A percentile compares a stretch with the other conserved stretches of the same genome.
Evolutionary conservation across 2,329 filamentous ascomycete species (phyloP).

Genomic region (Ceratocystis albifundus): DNA sequence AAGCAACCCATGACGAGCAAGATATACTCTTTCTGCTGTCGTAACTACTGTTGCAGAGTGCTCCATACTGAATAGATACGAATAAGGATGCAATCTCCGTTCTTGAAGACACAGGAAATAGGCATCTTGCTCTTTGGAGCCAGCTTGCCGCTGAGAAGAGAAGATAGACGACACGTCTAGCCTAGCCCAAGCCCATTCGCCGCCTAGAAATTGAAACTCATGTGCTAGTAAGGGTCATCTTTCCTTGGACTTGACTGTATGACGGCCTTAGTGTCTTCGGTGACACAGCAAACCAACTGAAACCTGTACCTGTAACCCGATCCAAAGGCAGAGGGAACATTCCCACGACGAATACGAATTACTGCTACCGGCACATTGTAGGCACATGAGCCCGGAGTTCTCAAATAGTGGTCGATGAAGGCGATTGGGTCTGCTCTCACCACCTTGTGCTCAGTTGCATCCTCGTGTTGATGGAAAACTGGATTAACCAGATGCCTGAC

Average conservation of each 20-base stretch:
- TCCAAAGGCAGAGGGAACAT: neutral
- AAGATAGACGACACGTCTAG: neutral
- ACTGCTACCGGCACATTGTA: neutral
- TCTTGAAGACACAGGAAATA: neutral
- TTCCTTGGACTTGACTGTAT: neutral
- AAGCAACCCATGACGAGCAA: too few species aligned
- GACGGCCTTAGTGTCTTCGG: neutral
- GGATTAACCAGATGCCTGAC: neutral
- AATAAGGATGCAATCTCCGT: neutral
- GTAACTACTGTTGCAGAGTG: neutral
- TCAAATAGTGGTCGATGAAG: neutral
- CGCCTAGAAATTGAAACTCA: neutral
- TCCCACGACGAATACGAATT: neutral
- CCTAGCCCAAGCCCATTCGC: neutral
- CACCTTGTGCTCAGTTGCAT: neutral
- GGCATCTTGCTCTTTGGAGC: neutral
- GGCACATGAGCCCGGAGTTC: neutral
- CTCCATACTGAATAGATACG: neutral
- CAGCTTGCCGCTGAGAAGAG: neutral
- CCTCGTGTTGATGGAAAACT: too few species aligned
- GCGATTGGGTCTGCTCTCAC: neutral
- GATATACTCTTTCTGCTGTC: neutral
- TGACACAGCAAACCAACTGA: conserved; percentile 2
- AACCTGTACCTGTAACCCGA: conserved; percentile 7
- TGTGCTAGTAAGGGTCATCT: neutral